A percentile compares a stretch with the other conserved stretches of the same genome.
phyloP scores from a whole-genome alignment of 108 stramenopile genomes.

The Cyclotella choctawhatcheeana region DNA sequence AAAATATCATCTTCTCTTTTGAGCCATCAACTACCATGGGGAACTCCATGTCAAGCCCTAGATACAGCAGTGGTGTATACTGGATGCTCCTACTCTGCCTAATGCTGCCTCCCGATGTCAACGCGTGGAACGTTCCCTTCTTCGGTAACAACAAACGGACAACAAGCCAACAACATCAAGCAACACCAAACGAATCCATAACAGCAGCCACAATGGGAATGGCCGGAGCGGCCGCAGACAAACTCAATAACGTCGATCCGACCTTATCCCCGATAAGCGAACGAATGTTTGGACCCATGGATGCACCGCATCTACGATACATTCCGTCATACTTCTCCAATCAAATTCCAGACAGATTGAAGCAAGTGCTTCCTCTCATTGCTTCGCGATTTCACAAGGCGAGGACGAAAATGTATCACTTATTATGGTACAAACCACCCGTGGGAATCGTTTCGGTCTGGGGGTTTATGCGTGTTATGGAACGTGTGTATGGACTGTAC shows the following conservation, averaged over 20 bases:
- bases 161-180: neutral
- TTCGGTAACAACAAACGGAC: constrained; percentile 3
- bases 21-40: constrained; percentile 27
- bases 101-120: constrained; percentile 22
- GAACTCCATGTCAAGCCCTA: constrained; percentile 28
- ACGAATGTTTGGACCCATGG: constrained; percentile 32
- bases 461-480: constrained; percentile 34
- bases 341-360: constrained; percentile 29
- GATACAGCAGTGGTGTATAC: constrained; percentile 20
- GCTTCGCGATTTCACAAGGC: constrained; percentile 2
- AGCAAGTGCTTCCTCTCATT: constrained; percentile 17
- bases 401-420: constrained; percentile 16
- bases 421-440: constrained; percentile 71
- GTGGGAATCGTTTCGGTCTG: constrained; percentile 68
- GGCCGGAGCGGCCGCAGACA: neutral
- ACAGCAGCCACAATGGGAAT: neutral
- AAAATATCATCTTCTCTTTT: too few relatives aligned
- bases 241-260: neutral
- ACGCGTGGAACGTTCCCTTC: constrained; percentile 37
- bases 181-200: neutral
- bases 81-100: constrained; percentile 31
- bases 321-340: constrained; percentile 48
- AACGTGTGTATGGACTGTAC: constrained; percentile 43
- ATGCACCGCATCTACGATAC: constrained; percentile 47
- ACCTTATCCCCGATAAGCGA: constrained; percentile 11